Percentiles rank a stretch among this genome's conserved stretches.
Evolutionary conservation across 2,329 filamentous ascomycete species (phyloP).

Genomic region (Phialocephala subalpina): DNA sequence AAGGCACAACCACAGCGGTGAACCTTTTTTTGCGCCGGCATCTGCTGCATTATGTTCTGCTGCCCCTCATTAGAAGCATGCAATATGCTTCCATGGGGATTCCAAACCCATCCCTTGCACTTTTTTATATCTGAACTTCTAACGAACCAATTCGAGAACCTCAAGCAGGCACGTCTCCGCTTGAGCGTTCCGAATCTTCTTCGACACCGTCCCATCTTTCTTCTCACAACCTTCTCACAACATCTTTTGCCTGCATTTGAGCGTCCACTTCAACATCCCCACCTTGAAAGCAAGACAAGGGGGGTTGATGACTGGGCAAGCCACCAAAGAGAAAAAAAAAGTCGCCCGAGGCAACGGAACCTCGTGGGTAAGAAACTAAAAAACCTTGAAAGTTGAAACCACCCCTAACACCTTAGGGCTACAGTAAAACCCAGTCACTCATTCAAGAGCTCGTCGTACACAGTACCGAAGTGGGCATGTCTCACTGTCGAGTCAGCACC

Average conservation of each 20-base stretch:
- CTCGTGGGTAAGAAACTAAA: background rate
- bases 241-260: background rate
- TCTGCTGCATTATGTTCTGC: background rate
- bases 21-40: background rate
- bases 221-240: background rate
- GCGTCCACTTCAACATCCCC: background rate
- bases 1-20: background rate
- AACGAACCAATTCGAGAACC: constrained; percentile 1
- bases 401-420: constrained; percentile 5
- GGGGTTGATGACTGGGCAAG: background rate
- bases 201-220: background rate
- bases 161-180: background rate
- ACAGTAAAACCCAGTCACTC: background rate
- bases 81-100: constrained; percentile 29
- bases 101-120: background rate
- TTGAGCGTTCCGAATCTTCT: background rate
- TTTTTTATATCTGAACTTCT: background rate
- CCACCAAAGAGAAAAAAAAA: constrained; percentile 2
- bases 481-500: background rate
- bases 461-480: background rate
- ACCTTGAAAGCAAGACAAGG: background rate
- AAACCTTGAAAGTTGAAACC: background rate
- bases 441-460: background rate
- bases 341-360: constrained; percentile 22
- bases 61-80: constrained; percentile 35